Conservation (phyloP, 768 basidiomycete species). For the Termitomyces sp. region DNA sequence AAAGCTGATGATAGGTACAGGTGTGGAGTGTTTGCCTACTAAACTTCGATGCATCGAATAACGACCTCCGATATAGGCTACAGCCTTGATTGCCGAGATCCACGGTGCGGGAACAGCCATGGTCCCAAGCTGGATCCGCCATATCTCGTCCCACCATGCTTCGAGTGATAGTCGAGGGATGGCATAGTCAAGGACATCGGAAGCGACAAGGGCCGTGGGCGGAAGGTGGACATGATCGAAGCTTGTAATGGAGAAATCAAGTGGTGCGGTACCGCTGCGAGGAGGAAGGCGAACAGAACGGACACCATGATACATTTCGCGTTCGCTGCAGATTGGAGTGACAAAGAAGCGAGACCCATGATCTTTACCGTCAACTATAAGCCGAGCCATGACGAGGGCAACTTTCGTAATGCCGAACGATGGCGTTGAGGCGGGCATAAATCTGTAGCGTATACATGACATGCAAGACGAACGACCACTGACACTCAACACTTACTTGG, state of each 20-base stretch:
- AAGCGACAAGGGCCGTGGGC: conserved; percentile 40
- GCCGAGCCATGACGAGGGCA: conserved; percentile 49
- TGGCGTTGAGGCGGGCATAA: conserved; percentile 55
- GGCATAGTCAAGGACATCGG: conserved; percentile 34
- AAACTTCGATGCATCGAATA: conserved; percentile 54
- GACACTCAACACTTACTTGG: conserved; percentile 36
- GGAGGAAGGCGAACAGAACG: conserved; percentile 43
- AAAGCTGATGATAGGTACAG: conserved; percentile 53
- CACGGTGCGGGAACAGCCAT: conserved; percentile 43
- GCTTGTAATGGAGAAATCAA: conserved; percentile 52
- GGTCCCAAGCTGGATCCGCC: conserved; percentile 51
- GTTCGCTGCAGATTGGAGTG: conserved; percentile 48
- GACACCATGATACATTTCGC: conserved; percentile 48
- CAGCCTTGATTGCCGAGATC: conserved; percentile 46
- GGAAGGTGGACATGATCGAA: conserved; percentile 52
- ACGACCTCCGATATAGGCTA: conserved; percentile 50
- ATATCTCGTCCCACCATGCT: conserved; percentile 52
- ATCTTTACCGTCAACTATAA: conserved; percentile 46
- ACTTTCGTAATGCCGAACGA: conserved; percentile 48
- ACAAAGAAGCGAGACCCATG: conserved; percentile 48
- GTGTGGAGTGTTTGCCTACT: conserved; percentile 33
- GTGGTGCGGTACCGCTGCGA: conserved; percentile 45
- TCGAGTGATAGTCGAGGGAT: conserved; percentile 34
- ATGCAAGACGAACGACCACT: neutral
- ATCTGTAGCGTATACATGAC: conserved; percentile 27